Evolutionary conservation across 176 grass and related monocot genomes (phyloP).

Genomic region (Microstegium vimineum): DNA sequence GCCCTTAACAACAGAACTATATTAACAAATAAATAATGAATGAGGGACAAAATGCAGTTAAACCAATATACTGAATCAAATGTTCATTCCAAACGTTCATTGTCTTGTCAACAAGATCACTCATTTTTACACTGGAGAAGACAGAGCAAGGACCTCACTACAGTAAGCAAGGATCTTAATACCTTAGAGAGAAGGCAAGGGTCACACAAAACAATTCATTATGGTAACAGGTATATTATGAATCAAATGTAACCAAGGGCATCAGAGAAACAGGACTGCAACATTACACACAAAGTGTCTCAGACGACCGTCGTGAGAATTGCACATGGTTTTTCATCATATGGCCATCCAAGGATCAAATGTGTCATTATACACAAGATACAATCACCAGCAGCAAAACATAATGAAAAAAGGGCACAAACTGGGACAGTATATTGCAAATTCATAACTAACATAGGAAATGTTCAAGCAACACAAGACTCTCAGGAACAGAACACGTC

Average conservation of each 20-base stretch:
- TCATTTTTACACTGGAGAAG: neutral
- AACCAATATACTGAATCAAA: neutral
- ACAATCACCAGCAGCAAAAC: neutral
- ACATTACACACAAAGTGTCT: conserved; percentile 67
- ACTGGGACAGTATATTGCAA: neutral
- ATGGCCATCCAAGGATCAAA: neutral
- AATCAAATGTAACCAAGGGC: neutral
- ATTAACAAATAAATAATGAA: neutral
- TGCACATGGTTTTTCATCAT: conserved; percentile 29
- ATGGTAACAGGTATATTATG: neutral
- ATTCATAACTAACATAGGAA: neutral
- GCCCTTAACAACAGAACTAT: neutral
- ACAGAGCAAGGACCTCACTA: neutral
- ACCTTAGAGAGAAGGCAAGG: neutral
- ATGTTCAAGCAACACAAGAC: neutral
- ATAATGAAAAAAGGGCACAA: neutral
- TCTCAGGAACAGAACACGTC: neutral
- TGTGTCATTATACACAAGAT: neutral
- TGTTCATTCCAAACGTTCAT: neutral
- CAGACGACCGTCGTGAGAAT: conserved; percentile 61
- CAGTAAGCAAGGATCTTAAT: neutral
- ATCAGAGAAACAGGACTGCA: conserved; percentile 55
- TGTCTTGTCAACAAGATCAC: neutral
- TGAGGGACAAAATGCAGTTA: neutral
- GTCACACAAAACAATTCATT: neutral